phyloP scores from a whole-genome alignment of 78 protist species.

The Dictyostelium citrinum region DNA sequence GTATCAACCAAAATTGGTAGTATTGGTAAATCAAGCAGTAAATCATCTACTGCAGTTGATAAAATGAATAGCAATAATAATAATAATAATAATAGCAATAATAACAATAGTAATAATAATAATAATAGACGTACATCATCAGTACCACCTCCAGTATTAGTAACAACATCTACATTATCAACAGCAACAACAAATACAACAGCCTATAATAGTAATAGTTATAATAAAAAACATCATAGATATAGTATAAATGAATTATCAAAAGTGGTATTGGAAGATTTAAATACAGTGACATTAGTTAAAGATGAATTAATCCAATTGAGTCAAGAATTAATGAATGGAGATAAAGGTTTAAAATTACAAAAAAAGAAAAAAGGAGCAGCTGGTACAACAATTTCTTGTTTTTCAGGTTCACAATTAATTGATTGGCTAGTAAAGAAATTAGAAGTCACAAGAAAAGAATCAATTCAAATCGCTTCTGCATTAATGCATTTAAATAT shows the following conservation, averaged over 20 bases:
- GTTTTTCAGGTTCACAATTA: slow-evolving; percentile 65
- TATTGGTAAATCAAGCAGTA: background rate
- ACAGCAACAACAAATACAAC: background rate
- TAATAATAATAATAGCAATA: background rate
- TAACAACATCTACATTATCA: background rate
- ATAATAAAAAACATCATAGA: slow-evolving; percentile 8
- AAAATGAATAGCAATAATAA: background rate
- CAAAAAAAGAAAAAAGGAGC: slow-evolving; percentile 49
- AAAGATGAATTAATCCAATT: slow-evolving; percentile 34
- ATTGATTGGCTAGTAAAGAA: slow-evolving; percentile 53
- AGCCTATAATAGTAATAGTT: background rate
- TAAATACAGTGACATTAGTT: background rate
- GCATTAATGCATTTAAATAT: slow-evolving; percentile 51
- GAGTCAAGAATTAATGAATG: slow-evolving; percentile 52
- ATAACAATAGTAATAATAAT: background rate
- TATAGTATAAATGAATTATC: slow-evolving; percentile 4
- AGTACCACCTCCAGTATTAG: background rate
- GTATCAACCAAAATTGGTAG: background rate
- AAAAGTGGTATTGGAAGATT: slow-evolving; percentile 11
- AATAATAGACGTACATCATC: background rate
- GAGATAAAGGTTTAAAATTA: slow-evolving; percentile 60
- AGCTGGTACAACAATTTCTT: background rate
- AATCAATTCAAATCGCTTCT: background rate
- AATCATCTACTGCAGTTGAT: background rate
- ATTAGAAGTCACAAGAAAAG: slow-evolving; percentile 20